A percentile compares a stretch with the other conserved stretches of the same genome.
Evolutionary conservation across 805 yeast genomes (phyloP).

Genomic region (Wickerhamomyces bisporus): DNA sequence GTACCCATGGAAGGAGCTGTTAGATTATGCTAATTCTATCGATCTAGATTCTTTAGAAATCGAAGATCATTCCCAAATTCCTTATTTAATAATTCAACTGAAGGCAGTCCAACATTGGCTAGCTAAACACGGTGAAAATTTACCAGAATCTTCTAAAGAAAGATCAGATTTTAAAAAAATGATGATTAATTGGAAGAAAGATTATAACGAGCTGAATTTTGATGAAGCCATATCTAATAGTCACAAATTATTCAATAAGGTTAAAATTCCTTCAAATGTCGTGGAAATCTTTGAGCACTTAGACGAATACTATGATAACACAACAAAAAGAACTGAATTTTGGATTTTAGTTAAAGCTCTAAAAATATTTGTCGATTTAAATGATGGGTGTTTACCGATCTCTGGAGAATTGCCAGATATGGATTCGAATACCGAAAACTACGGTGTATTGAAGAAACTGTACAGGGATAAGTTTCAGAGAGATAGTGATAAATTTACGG

Average conservation of each 20-base stretch:
- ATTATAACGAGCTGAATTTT: conserved; percentile 35
- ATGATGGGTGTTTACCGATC: conserved; percentile 50
- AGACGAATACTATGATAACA: conserved; percentile 7
- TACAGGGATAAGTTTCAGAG: conserved; percentile 49
- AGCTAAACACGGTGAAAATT: conserved; percentile 19
- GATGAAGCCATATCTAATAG: conserved; percentile 47
- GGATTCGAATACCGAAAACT: conserved; percentile 69
- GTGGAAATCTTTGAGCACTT: conserved; percentile 20
- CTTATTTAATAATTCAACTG: conserved; percentile 58
- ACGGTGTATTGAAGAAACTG: conserved; percentile 50
- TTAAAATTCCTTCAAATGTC: conserved; percentile 25
- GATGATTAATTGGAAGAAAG: conserved; percentile 33
- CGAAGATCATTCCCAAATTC: conserved; percentile 55
- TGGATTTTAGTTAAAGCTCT: conserved; percentile 63
- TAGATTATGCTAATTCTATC: conserved; percentile 42
- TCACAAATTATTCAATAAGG: conserved; percentile 37
- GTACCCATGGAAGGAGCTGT: conserved; percentile 67
- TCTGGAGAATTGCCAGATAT: conserved; percentile 82
- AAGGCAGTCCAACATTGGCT: conserved; percentile 46
- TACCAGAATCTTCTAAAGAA: conserved; percentile 34
- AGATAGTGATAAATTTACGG: conserved; percentile 42
- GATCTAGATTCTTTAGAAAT: conserved; percentile 40
- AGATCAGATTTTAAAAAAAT: conserved; percentile 35
- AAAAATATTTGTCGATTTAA: conserved; percentile 39
- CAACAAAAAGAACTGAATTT: conserved; percentile 21